Conservation (phyloP, 2,329 filamentous ascomycete genomes). For the Colletotrichum acutatum region DNA sequence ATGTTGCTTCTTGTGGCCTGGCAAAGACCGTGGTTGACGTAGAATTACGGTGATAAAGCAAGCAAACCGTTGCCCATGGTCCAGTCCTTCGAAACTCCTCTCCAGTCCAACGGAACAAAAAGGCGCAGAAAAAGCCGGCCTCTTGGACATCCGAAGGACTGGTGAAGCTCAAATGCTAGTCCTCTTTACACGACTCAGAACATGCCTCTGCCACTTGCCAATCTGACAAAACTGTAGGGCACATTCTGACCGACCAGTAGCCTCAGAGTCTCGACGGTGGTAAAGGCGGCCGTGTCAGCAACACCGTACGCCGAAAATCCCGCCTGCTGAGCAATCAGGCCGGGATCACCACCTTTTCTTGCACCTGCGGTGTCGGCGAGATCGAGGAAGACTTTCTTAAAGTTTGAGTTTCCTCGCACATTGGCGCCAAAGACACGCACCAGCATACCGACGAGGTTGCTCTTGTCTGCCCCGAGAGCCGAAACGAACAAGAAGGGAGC, state of each 20-base stretch:
- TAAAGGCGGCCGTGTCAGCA: slow-evolving; percentile 85
- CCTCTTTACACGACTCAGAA: slow-evolving; percentile 48
- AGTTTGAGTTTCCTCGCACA: slow-evolving; percentile 48
- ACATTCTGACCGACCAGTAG: slow-evolving; percentile 87
- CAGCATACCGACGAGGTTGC: slow-evolving; percentile 80
- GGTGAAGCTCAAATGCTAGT: not conserved
- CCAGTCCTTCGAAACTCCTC: not conserved
- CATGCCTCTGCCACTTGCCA: slow-evolving; percentile 68
- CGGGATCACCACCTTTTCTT: slow-evolving; percentile 74
- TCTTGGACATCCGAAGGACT: not conserved
- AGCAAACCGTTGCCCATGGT: not conserved
- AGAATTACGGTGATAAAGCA: not conserved
- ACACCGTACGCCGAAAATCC: slow-evolving; percentile 85
- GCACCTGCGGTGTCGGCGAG: slow-evolving; percentile 71
- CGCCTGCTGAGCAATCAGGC: slow-evolving; percentile 75
- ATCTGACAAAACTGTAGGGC: slow-evolving; percentile 85
- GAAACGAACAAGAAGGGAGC: slow-evolving; percentile 86
- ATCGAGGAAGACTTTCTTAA: slow-evolving; percentile 81
- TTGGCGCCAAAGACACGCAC: slow-evolving; percentile 74
- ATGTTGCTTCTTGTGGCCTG: not conserved
- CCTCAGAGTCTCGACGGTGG: slow-evolving; percentile 83
- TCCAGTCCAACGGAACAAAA: not conserved
- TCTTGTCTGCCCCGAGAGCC: slow-evolving; percentile 81
- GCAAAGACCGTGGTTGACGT: not conserved
- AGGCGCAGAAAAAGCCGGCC: not conserved